Percentiles rank a stretch among this genome's conserved stretches.
Conservation (phyloP, 176 grass and related monocot genomes). For the Juncus inflexus region DNA sequence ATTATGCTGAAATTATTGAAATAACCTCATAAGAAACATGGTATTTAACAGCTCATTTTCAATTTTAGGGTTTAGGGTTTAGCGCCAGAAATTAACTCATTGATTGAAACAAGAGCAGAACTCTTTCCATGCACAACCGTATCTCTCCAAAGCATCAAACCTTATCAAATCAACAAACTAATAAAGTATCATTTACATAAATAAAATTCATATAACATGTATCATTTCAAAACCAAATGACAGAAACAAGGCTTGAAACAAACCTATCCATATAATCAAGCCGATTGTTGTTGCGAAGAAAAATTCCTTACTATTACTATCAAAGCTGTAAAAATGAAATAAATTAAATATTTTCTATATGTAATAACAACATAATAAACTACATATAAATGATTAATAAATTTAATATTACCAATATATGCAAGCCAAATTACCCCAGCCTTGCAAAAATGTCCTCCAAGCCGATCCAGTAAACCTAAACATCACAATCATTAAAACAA, state of each 20-base stretch:
- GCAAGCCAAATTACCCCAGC: constrained; percentile 94
- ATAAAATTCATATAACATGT: constrained; percentile 6
- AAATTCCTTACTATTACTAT: constrained; percentile 77
- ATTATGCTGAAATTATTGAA: no score
- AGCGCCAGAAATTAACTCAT: constrained; percentile 55
- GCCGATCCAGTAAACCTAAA: constrained; percentile 87
- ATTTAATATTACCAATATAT: constrained; percentile 63
- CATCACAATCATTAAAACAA: background rate
- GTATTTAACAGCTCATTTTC: no score
- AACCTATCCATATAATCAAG: constrained; percentile 84
- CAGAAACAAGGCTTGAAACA: background rate
- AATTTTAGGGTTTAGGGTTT: no score
- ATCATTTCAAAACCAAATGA: no score
- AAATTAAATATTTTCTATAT: constrained; percentile 14
- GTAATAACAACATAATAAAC: background rate
- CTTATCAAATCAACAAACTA: constrained; percentile 31
- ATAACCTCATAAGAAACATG: no score
- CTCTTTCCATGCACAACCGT: constrained; percentile 56
- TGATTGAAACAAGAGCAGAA: constrained; percentile 65
- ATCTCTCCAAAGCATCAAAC: constrained; percentile 65
- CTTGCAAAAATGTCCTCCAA: constrained; percentile 73
- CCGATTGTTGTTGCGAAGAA: constrained; percentile 66
- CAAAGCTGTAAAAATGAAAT: constrained; percentile 42
- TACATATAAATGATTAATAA: constrained; percentile 19
- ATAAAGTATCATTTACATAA: background rate